Conservation (phyloP, 2,329 filamentous ascomycete genomes). For the Epichloe sp. region DNA sequence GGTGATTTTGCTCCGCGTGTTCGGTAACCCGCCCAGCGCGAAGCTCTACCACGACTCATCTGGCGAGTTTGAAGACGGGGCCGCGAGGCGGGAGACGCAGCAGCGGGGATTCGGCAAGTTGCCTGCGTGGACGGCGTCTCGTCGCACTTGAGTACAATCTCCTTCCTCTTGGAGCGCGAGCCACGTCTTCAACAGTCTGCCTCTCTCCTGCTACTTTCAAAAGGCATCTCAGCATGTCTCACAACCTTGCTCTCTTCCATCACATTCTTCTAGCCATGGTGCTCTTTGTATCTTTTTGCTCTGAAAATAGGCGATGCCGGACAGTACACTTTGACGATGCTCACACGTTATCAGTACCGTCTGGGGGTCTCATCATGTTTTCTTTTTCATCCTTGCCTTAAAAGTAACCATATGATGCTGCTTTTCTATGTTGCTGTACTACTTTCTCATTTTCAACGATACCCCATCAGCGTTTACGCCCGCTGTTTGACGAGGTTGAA, state of each 20-base stretch:
- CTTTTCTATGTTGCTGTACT: constrained; percentile 10
- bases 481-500: constrained; percentile 28
- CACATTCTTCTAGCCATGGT: too few species aligned
- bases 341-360: constrained; percentile 35
- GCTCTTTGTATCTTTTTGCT: not conserved
- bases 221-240: constrained; percentile 6
- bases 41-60: constrained; percentile 30
- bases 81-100: constrained; percentile 42
- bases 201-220: not conserved
- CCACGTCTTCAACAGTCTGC: constrained; percentile 7
- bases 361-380: not conserved
- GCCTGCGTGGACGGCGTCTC: constrained; percentile 20
- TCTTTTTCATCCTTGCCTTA: not conserved
- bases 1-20: constrained; percentile 48
- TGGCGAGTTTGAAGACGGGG: constrained; percentile 43
- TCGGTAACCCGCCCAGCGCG: constrained; percentile 39
- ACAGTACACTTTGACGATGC: constrained; percentile 31
- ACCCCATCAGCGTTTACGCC: constrained; percentile 33
- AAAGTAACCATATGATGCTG: constrained; percentile 3
- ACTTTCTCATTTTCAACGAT: constrained; percentile 22
- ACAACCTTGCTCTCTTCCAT: not conserved
- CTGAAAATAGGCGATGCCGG: not conserved
- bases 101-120: constrained; percentile 44
- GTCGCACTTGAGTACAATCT: constrained; percentile 14
- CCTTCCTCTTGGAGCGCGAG: not conserved